Conservation (phyloP, 2,329 filamentous ascomycete species). For the Arachnomyces sp. region DNA sequence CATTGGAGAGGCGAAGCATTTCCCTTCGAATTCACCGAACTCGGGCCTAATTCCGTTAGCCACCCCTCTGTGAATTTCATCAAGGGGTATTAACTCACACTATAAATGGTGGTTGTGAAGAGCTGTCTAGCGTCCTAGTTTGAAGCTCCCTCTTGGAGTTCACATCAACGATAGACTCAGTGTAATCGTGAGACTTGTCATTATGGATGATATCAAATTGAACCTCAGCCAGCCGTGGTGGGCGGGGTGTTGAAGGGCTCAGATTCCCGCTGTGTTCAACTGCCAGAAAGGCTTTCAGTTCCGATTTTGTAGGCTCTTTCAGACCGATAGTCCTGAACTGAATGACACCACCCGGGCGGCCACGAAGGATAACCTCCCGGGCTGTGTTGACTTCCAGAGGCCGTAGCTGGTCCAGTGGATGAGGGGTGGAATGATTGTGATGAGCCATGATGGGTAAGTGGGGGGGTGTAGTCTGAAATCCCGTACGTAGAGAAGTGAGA, state of each 20-base stretch:
- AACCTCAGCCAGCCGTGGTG: conserved; percentile 44
- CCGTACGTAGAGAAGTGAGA: no score
- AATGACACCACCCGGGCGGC: conserved; percentile 28
- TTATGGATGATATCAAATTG: conserved; percentile 40
- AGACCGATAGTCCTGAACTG: conserved; percentile 45
- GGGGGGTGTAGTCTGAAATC: background rate
- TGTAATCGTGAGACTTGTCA: conserved; percentile 42
- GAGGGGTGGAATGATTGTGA: conserved; percentile 18
- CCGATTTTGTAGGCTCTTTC: conserved; percentile 42
- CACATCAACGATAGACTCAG: conserved; percentile 47
- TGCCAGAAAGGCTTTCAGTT: conserved; percentile 41
- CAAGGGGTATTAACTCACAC: conserved; percentile 21
- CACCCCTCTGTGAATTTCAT: background rate
- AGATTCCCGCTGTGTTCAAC: conserved; percentile 37
- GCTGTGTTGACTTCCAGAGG: conserved; percentile 47
- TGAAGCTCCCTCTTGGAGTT: conserved; percentile 32
- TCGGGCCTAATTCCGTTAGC: conserved; percentile 29
- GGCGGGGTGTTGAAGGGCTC: conserved; percentile 31
- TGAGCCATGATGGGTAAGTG: conserved; percentile 4
- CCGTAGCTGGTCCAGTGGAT: conserved; percentile 50
- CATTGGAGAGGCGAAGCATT: conserved; percentile 44
- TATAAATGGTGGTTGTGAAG: conserved; percentile 41
- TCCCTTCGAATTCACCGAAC: conserved; percentile 40
- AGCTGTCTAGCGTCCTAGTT: conserved; percentile 40
- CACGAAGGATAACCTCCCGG: conserved; percentile 41